Percentiles rank a stretch among this genome's conserved stretches.
Conservation (phyloP, 768 basidiomycete genomes). For the Tephrocybe rancida region DNA sequence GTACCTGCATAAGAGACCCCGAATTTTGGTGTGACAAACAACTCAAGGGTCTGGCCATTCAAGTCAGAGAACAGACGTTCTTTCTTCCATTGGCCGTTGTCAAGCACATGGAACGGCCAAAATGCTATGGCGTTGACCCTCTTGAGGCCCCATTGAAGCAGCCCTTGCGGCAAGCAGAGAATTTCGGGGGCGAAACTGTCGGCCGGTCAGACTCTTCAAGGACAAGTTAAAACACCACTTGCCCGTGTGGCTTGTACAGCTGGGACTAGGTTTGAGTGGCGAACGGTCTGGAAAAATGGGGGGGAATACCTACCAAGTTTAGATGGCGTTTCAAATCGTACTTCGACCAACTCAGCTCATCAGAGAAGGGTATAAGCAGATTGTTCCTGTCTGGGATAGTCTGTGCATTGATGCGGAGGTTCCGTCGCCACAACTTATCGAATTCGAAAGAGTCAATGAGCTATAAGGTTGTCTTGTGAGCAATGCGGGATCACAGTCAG, state of each 20-base stretch:
- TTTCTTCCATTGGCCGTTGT: not conserved
- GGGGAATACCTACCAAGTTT: not conserved
- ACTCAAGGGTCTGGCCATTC: not conserved
- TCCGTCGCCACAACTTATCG: too few species aligned
- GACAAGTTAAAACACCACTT: not conserved
- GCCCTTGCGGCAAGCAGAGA: not conserved
- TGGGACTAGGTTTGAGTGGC: not conserved
- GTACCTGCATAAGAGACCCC: not conserved
- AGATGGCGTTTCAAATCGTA: not conserved
- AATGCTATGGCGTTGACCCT: slow-evolving; percentile 1
- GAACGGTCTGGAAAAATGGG: not conserved
- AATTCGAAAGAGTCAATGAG: too few species aligned
- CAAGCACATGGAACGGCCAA: not conserved
- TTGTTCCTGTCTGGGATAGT: too few species aligned
- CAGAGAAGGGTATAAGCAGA: too few species aligned
- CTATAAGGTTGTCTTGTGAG: too few species aligned
- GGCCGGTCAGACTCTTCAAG: not conserved
- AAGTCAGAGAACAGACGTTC: not conserved
- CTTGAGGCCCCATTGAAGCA: slow-evolving; percentile 1
- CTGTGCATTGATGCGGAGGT: too few species aligned
- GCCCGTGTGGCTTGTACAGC: not conserved
- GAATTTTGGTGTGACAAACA: not conserved
- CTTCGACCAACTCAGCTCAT: too few species aligned
- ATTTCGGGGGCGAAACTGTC: not conserved
- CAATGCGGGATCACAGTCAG: too few species aligned